Base-by-base conservation (phyloP, 805 yeast genomes). In the Barnettozyma salicaria region DNA sequence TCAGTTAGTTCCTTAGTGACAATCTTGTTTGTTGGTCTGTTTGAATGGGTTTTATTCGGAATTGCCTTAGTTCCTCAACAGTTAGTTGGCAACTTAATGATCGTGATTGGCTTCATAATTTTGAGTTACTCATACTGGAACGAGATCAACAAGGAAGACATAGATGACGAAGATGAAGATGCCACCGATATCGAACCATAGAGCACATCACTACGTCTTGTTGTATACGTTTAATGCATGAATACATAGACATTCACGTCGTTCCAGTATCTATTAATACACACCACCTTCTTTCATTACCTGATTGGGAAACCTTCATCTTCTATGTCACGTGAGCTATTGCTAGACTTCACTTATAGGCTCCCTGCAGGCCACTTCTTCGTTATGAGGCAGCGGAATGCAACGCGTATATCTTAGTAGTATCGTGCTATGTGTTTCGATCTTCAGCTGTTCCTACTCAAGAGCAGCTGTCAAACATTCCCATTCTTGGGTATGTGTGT, bases 11-110 rank as follows among this genome's bases (percentile, higher is more conserved):
- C 87, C 0, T 62, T 86, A 40, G 67, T 86, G 33, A 84, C 95
- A 0, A 87, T 88, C 16, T 70, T 86, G 44, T 57, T 86, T 36
- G 92, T 87, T 30, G 95, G 95, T 0, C 34, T 83, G 1, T 77
- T 77, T 16, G 95, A 86, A 53, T 83, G 82, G 79, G 37, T 70
- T 0, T 48, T 81, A 8, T 82, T 81, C 60, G 83, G 79, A 5
- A 71, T 74, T 18, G 64, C 58, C 3, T 63, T 86, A 36, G 67
- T 76, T 12, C 27, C 53, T 2, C 72, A 68, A 20, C 92, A 86
- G 39, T 44, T 83, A 20, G 3, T 73, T 4, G 96, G 96, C 7
- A 87, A 89, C 40, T 30, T 74, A 4, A 56, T 85, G 31, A 84
- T 86, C 24, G 68, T 83, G 26, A 52, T 68, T 17, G 95, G 95